These are phyloP conservation scores for Hortaea sp. DNA, from an alignment of 2,329 filamentous ascomycete genomes.

Conservation along the genomic window DNA sequence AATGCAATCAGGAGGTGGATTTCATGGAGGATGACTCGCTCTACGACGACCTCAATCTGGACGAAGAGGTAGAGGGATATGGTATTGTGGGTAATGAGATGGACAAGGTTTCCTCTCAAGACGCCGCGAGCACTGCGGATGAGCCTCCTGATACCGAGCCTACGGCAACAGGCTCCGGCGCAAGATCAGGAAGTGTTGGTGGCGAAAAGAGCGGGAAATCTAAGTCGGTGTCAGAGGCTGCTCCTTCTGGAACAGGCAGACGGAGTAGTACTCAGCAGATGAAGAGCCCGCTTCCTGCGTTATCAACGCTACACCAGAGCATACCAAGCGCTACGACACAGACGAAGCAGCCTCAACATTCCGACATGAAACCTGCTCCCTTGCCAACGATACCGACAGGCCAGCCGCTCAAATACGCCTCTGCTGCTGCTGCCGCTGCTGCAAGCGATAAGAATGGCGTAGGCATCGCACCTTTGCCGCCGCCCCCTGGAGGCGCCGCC, in stretches of 20 bases:
- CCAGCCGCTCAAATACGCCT: slow-evolving; percentile 92
- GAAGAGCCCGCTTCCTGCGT: slow-evolving; percentile 86
- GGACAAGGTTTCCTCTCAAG: slow-evolving; percentile 89
- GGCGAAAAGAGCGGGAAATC: slow-evolving; percentile 22
- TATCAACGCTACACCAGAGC: slow-evolving; percentile 79
- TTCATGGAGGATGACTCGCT: slow-evolving; percentile 90
- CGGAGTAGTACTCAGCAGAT: slow-evolving; percentile 80
- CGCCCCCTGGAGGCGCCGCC: slow-evolving; percentile 60
- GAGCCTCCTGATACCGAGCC: slow-evolving; percentile 54
- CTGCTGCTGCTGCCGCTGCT: slow-evolving; percentile 85
- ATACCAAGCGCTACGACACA: slow-evolving; percentile 53
- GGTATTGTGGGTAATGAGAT: slow-evolving; percentile 64
- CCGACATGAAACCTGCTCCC: slow-evolving; percentile 82
- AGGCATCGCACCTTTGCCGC: slow-evolving; percentile 85
- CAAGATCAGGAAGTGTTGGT: slow-evolving; percentile 40
- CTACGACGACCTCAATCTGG: slow-evolving; percentile 87
- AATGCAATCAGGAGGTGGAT: slow-evolving; percentile 77
- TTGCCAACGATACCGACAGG: slow-evolving; percentile 74
- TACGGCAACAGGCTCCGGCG: slow-evolving; percentile 4
- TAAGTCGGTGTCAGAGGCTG: slow-evolving; percentile 51
- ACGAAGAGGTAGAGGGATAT: slow-evolving; percentile 82
- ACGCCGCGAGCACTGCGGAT: slow-evolving; percentile 84
- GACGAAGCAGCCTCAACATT: slow-evolving; percentile 43
- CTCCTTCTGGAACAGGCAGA: slow-evolving; percentile 45
- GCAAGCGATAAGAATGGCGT: slow-evolving; percentile 80